These are phyloP conservation scores for Aleurites moluccanus DNA, from an alignment of 441 rosid species.

Conservation along the genomic window DNA sequence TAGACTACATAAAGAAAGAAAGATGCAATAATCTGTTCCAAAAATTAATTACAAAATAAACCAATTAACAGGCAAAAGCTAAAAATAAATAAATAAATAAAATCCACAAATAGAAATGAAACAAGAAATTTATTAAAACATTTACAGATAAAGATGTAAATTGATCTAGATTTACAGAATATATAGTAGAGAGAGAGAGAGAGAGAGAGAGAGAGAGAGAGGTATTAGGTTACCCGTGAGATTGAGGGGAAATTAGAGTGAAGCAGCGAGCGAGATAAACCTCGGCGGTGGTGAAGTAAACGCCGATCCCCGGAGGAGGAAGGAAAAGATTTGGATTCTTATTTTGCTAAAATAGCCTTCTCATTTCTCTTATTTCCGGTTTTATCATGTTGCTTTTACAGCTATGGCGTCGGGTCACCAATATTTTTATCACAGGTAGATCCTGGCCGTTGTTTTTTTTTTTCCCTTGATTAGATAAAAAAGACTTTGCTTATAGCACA, in stretches of 20 bases:
- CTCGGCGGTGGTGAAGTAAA: not conserved
- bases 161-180: not conserved
- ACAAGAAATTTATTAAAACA: not conserved
- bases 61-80: not conserved
- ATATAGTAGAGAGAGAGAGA: not conserved
- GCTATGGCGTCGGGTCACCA: not conserved
- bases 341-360: slow-evolving; percentile 7
- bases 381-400: not conserved
- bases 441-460: slow-evolving; percentile 13
- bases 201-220: not conserved
- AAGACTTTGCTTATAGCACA: no score
- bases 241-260: not conserved
- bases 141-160: not conserved
- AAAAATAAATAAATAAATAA: not conserved
- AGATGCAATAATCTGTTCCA: not conserved
- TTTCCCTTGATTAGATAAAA: not conserved
- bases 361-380: not conserved
- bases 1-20: not conserved
- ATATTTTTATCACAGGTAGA: not conserved
- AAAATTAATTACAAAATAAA: not conserved
- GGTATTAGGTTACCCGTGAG: slow-evolving; percentile 1
- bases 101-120: not conserved
- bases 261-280: not conserved
- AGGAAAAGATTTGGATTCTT: not conserved
- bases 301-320: slow-evolving; percentile 14